Conservation (phyloP, 345 rosid genomes). For the Eucalyptus brandiana region DNA sequence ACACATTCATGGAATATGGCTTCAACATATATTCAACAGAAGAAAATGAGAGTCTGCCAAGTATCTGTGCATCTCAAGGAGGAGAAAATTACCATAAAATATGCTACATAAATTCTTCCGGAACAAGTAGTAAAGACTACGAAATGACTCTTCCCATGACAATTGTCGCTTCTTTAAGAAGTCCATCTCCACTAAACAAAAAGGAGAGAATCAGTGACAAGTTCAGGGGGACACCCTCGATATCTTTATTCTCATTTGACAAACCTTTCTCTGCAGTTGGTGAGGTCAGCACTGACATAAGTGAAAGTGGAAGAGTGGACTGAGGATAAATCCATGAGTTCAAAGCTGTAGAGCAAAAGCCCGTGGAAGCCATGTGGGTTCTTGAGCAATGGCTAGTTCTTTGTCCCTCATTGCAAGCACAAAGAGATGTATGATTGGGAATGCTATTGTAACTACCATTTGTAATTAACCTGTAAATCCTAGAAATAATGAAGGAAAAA, state of each 20-base stretch:
- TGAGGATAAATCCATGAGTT: constrained; percentile 96
- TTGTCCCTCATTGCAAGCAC: neutral
- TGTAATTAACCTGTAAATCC: constrained; percentile 60
- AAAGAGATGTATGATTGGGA: neutral
- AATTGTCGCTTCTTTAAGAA: constrained; percentile 55
- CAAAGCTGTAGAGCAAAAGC: constrained; percentile 33
- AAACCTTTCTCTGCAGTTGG: constrained; percentile 60
- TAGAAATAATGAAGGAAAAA: constrained; percentile 10
- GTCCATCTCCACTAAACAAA: constrained; percentile 39
- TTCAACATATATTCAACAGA: neutral
- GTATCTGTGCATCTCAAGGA: neutral
- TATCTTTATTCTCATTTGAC: neutral
- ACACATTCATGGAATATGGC: neutral
- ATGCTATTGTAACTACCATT: constrained; percentile 30
- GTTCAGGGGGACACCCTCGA: neutral
- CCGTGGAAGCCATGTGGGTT: constrained; percentile 19
- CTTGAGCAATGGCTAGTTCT: constrained; percentile 9
- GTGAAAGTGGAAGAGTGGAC: constrained; percentile 64
- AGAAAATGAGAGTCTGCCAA: neutral
- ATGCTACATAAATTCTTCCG: constrained; percentile 59
- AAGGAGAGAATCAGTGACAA: neutral
- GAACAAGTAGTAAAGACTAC: constrained; percentile 72
- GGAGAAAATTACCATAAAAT: constrained; percentile 63
- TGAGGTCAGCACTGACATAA: constrained; percentile 47
- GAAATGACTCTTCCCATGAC: constrained; percentile 91